Percentiles rank a stretch among this genome's conserved stretches.
phyloP scores from a whole-genome alignment of 129 eudicot species.

The carrot (Daucus carota) region DH1_v3.0 NC_030385.2:34321501-34322000 shows the following conservation, averaged over 20 bases:
- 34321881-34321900: too few species aligned
- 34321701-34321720: background rate
- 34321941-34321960: too few species aligned
- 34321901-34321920: too few species aligned
- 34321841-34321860: too few species aligned
- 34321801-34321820: background rate
- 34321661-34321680: background rate
- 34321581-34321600: constrained; percentile 11
- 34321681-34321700: constrained; percentile 4
- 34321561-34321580: background rate
- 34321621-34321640: constrained; percentile 5
- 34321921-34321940: too few species aligned
- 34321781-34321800: constrained; percentile 5
- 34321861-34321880: too few species aligned
- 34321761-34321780: constrained; percentile 12
- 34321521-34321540: background rate
- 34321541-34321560: background rate
- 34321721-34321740: background rate
- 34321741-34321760: background rate
- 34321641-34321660: constrained; percentile 10
- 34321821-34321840: too few species aligned
- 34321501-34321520: background rate
- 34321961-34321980: too few species aligned
- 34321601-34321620: constrained; percentile 7
- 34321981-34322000: too few species aligned